Evolutionary conservation across 306 rosid species (phyloP), one percentile per base, ranked within the genome.

Genomic region (Fagus sylvatica): DNA sequence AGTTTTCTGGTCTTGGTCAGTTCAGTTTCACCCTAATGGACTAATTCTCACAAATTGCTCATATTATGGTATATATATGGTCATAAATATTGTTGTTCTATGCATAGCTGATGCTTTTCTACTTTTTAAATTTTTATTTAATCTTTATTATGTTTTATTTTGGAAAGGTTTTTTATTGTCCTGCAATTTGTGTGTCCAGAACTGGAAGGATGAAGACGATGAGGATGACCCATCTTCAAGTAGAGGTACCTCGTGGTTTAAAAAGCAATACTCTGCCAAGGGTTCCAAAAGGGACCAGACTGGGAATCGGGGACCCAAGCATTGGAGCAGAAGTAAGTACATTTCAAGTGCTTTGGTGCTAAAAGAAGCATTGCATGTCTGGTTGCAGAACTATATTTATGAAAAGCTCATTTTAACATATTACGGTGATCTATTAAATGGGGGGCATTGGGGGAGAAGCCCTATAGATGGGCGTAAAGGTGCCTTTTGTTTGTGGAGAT

Each of bases 191-290:
- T 13, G 37, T 37, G 37, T 66, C 48, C 49, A 88, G 91, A 85
- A 78, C 53, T 81, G 79, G 83, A 66, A 53, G 75, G 85, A 79
- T 43, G 83, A 78, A 48, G 34, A 37, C 54, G 87, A 79, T 42
- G 80, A 77, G 57, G 84, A 81, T 69, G 82, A 82, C 61, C 84
- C 89, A 34, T 73, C 86, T 82, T 84, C 88, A 43, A 79, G 81
- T 69, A 81, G 62, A 71, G 83, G 78, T 73, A 67, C 81, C 48
- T 85, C 89, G 22, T 85, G 91, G 91, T 85, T 85, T 76, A 85
- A 70, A 79, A 88, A 53, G 80, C 80, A 75, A 57, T 76, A 51
- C 80, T 81, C 91, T 17, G 68, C 42, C 13, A 74, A 86, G 74
- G 87, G 79, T 57, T 74, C 83, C 69, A 76, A 76, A 79, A 73